These are phyloP conservation scores for Acanthamoeba sp. DNA, from an alignment of 208 protist genomes.

Conservation along the genomic window DNA sequence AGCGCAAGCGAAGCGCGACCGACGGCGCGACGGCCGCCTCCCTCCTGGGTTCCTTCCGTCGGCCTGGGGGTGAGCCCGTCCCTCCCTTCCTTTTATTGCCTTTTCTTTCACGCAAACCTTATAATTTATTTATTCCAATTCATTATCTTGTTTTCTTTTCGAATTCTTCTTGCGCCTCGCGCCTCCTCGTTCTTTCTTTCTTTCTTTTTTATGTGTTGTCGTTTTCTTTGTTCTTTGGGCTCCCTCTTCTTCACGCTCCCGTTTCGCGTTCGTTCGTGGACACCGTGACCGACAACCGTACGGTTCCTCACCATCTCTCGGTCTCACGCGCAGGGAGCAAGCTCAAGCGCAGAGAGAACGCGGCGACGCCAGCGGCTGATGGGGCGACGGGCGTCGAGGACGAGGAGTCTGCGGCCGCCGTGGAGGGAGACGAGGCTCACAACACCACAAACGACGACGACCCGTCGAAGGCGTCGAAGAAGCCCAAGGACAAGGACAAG, in stretches of 20 bases:
- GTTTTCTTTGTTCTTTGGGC: no score
- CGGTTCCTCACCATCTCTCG: not conserved
- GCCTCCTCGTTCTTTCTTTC: no score
- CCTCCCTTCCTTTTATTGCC: not conserved
- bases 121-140: not conserved
- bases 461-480: not conserved
- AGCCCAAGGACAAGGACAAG: not conserved
- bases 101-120: not conserved
- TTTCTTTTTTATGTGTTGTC: no score
- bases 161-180: no score
- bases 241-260: not conserved
- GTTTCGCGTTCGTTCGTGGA: not conserved
- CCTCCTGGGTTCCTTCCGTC: slow-evolving; percentile 8
- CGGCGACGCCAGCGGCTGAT: no score
- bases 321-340: not conserved
- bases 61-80: not conserved
- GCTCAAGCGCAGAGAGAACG: not conserved
- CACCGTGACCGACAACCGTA: no score
- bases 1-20: slow-evolving; percentile 18
- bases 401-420: not conserved
- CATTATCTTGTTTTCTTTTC: no score
- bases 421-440: not conserved
- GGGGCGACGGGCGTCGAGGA: no score
- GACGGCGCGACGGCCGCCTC: slow-evolving; percentile 20
- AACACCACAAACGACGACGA: not conserved